Conservation (phyloP, 1,284 basidiomycete genomes). For the Sanghuangporus sanghuang region DNA sequence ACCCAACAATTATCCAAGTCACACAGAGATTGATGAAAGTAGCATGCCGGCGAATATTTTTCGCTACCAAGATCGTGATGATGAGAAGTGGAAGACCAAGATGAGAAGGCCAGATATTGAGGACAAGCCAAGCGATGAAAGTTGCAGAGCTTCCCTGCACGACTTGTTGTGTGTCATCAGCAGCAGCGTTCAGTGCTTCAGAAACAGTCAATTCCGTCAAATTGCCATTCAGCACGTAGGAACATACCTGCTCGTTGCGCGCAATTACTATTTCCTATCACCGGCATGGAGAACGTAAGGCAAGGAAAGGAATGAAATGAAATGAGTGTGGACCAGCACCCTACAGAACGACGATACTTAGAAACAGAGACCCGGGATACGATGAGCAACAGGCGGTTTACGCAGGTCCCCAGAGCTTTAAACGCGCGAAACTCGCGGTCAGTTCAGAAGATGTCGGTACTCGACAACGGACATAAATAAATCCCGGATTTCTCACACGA, state of each 20-base stretch:
- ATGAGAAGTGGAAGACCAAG: slow-evolving; percentile 42
- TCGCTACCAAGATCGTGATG: slow-evolving; percentile 34
- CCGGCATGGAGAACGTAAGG: background rate
- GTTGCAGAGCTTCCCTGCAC: slow-evolving; percentile 34
- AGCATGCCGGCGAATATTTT: slow-evolving; percentile 39
- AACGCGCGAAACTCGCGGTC: background rate
- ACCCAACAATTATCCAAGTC: slow-evolving; percentile 38
- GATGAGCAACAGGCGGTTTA: background rate
- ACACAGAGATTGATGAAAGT: slow-evolving; percentile 42
- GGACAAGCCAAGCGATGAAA: slow-evolving; percentile 37
- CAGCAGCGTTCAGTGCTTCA: background rate
- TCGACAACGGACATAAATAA: slow-evolving; percentile 3
- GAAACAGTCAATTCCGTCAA: background rate
- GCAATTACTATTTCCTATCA: background rate
- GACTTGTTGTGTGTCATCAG: background rate
- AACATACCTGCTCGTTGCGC: background rate
- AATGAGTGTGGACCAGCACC: background rate
- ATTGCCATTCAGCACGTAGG: background rate
- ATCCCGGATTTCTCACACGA: background rate
- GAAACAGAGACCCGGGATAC: background rate
- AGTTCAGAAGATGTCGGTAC: background rate
- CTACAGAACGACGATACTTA: background rate
- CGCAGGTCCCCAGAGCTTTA: background rate
- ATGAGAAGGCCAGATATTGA: slow-evolving; percentile 46
- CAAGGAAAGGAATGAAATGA: background rate